Conservation (phyloP, 176 grass and related monocot species). For the Elymus sibiricus region DNA sequence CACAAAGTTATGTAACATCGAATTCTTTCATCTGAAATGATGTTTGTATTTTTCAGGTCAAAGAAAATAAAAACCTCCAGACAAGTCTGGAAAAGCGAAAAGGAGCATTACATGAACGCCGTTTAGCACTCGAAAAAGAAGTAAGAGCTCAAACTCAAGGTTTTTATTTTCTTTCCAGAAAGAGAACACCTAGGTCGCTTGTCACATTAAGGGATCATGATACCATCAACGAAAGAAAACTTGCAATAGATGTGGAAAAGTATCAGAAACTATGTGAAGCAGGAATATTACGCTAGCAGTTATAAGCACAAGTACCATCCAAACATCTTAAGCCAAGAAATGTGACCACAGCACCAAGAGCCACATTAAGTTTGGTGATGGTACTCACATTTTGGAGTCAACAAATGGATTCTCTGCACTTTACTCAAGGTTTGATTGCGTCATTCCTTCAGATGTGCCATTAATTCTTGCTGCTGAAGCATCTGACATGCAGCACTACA, state of each 20-base stretch:
- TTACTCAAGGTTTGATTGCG: neutral
- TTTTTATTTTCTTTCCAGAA: slow-evolving; percentile 28
- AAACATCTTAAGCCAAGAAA: slow-evolving; percentile 29
- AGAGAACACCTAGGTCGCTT: slow-evolving; percentile 1
- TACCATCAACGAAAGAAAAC: slow-evolving; percentile 10
- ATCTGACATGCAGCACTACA: neutral
- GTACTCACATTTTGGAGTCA: slow-evolving; percentile 19
- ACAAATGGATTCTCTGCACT: slow-evolving; percentile 13
- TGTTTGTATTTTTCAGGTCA: slow-evolving; percentile 55
- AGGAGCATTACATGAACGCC: slow-evolving; percentile 58
- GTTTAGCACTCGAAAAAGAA: slow-evolving; percentile 83
- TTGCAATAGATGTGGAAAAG: neutral
- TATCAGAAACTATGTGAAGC: slow-evolving; percentile 3
- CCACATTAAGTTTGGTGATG: slow-evolving; percentile 3
- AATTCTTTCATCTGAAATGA: slow-evolving; percentile 23
- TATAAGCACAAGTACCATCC: neutral
- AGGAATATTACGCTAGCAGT: neutral
- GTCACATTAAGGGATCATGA: neutral
- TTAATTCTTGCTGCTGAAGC: neutral
- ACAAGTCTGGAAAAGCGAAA: slow-evolving; percentile 63
- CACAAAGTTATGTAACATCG: slow-evolving; percentile 13
- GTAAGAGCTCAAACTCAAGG: slow-evolving; percentile 49
- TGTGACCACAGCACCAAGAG: neutral
- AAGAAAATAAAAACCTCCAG: slow-evolving; percentile 72
- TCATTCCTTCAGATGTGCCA: neutral